Conservation (phyloP, 768 basidiomycete species). For the Pulveroboletus sp. region DNA sequence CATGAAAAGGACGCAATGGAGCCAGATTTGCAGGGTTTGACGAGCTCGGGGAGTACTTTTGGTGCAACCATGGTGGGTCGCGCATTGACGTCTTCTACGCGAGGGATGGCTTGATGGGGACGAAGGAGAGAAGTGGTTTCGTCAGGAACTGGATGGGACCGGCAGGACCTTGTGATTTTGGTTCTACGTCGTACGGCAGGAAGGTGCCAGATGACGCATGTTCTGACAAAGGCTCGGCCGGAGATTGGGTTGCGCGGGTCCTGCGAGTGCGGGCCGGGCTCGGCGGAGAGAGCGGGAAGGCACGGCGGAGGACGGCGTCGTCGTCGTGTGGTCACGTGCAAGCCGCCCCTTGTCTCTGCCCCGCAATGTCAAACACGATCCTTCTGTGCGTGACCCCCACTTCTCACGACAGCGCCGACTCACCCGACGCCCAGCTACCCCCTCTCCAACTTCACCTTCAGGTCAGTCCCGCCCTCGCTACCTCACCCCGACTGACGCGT, state of each 20-base stretch:
- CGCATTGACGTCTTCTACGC: slow-evolving; percentile 2
- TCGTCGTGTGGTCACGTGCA: too few species aligned
- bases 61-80: background rate
- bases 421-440: slow-evolving; percentile 54
- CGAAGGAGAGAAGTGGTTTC: slow-evolving; percentile 21
- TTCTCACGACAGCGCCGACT: background rate
- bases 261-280: too few species aligned
- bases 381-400: slow-evolving; percentile 33
- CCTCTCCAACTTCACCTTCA: slow-evolving; percentile 89
- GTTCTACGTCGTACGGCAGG: too few species aligned
- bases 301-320: too few species aligned
- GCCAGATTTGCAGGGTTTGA: slow-evolving; percentile 10
- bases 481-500: slow-evolving; percentile 7
- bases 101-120: slow-evolving; percentile 6
- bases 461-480: slow-evolving; percentile 39
- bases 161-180: background rate
- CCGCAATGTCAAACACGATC: slow-evolving; percentile 49
- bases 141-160: background rate
- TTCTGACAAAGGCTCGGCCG: slow-evolving; percentile 21
- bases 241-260: slow-evolving; percentile 16
- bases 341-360: too few species aligned
- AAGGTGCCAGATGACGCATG: slow-evolving; percentile 31
- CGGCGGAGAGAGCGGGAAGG: too few species aligned
- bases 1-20: slow-evolving; percentile 5
- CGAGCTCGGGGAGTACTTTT: slow-evolving; percentile 9